phyloP scores from a whole-genome alignment of 2,329 filamentous ascomycete genomes.

The Sclerotinia trifoliorum region DNA sequence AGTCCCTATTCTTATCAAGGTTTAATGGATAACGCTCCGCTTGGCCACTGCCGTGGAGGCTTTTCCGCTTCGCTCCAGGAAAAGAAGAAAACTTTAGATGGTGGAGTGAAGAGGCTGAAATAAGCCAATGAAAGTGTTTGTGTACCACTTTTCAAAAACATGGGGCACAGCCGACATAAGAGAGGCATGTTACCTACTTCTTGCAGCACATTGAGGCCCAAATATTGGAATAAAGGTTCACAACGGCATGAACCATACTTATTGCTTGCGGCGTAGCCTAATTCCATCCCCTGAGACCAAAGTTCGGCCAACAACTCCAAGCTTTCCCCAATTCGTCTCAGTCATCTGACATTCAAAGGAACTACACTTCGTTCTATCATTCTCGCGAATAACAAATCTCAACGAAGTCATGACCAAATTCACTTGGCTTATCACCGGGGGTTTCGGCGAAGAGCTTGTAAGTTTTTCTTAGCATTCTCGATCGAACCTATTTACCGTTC shows the following conservation, averaged over 20 bases:
- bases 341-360: not conserved
- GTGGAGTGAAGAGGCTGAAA: no score
- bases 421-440: constrained; percentile 32
- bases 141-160: no score
- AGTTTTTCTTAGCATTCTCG: constrained; percentile 25
- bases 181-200: not conserved
- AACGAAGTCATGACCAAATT: not conserved
- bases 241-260: not conserved
- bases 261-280: not conserved
- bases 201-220: not conserved
- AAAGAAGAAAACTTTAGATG: no score
- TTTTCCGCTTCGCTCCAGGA: no score
- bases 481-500: constrained; percentile 28
- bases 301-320: not conserved
- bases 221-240: no score
- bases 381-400: not conserved
- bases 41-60: no score
- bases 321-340: not conserved
- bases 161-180: no score
- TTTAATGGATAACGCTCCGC: no score
- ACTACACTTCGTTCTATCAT: not conserved
- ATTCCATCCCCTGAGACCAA: not conserved
- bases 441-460: constrained; percentile 28
- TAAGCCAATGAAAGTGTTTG: no score
- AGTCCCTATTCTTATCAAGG: no score